Evolutionary conservation across 768 basidiomycete genomes (phyloP), one percentile per base, ranked within the genome.

Genomic region (Suillus decipiens): DNA sequence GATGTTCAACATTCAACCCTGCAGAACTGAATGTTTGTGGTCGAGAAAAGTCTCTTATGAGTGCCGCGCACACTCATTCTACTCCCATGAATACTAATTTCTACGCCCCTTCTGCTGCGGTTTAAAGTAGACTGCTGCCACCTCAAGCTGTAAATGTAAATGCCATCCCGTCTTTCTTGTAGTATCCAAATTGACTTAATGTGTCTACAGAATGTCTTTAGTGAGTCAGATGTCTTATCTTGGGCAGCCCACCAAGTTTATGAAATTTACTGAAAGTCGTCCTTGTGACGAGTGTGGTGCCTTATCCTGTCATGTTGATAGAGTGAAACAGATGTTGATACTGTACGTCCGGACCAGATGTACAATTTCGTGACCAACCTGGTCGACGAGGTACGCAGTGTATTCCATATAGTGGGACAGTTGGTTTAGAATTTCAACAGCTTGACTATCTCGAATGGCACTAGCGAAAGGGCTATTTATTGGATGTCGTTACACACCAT

Each of bases 361-460:
- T 56, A 56, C 14, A 36, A 56, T 37, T 56, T 56, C 36, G 36
- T 24, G 36, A 24, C 54, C 17, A 56, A 56, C 36, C 54, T 56
- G 14, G 54, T 2, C 54, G 22, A 24, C 14, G 54, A 56, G 54
- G 54, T 56, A 10, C 36, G 54, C 22, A 24, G 37, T 22, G 22
- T 36, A 24, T 56, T 22, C 15, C 36, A 37, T 24, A 10, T 9
- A 9, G 7, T 28, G 15, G 15, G 54, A 15, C 5, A 14, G 14
- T 24, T 56, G 24, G 12, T 37, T 56, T 6, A 56, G 36, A 17
- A 24, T 8, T 24, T 14, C 15, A 24, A 56, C 36, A 56, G 54
- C 36, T 56, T 9, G 22, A 56, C 36, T 56, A 56, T 56, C 54
- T 22, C 36, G 36, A 24, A 37, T 36, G 22, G 37, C 54, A 24